Evolutionary conservation across 2,329 filamentous ascomycete genomes (phyloP), one percentile per base, ranked within the genome.

Genomic region (Bisporella sp.): DNA sequence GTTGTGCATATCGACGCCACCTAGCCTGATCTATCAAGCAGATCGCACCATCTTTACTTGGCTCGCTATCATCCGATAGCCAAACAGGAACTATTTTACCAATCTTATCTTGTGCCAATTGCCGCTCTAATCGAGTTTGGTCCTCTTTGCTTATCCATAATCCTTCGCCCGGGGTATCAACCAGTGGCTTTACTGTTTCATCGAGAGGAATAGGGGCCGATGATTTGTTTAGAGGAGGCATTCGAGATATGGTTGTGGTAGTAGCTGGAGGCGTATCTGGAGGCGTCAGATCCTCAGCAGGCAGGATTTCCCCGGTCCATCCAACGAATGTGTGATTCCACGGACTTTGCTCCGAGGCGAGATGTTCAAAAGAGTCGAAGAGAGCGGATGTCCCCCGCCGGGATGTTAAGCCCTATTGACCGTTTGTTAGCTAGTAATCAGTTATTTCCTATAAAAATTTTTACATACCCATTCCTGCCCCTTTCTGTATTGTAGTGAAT

Each of bases 241-340:
- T 67, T 58, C 74, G 56, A 6, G 58, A 54, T 45, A 45, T 45
- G 29, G 50, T 47, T n/a, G 76, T 68, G 6, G 77, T 73, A 8
- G 73, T 72, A 55, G 72, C 69, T 2, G 73, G 71, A 31, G 77
- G 74, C 0, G 73, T 75, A 48, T 69, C 68, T 13, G 74, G 72
- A 2, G 75, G 70, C 5, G 74, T 73, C 9, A 71, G 56, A 21
- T 67, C 63, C 42, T 78, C 73, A 40, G 74, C 70, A 4, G 68
- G 71, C 51, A 84, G 79, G 52, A 92, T 85, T 68, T 97, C 92
- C 52, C 92, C 92, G 3, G 92, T 96, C 92, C 92, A 97, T 43
- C 89, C 91, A 48, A 97, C 87, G 5, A 96, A 79, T 1, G 85
- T 93, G 71, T 96, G 92, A 61, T 90, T 89, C 91, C 91, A 97